Conservation (phyloP, 2,329 filamentous ascomycete genomes). For the Pseudocercospora vitis region DNA sequence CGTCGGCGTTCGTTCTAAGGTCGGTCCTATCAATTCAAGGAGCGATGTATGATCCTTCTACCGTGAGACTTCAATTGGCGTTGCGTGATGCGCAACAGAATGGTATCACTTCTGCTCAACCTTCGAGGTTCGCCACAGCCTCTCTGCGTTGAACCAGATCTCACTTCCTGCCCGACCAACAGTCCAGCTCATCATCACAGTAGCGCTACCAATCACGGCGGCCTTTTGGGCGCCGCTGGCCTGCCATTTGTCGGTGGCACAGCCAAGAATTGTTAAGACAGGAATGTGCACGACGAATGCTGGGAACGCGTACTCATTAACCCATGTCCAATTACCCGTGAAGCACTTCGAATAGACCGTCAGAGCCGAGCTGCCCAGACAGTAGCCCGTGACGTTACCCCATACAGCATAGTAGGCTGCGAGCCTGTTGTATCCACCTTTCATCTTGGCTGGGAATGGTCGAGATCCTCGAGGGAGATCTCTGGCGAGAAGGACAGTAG, state of each 20-base stretch:
- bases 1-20: background rate
- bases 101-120: background rate
- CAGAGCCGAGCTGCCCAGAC: background rate
- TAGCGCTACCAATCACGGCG: slow-evolving; percentile 1
- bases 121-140: background rate
- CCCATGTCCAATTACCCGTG: background rate
- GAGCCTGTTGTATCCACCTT: slow-evolving; percentile 1
- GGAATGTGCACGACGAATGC: slow-evolving; percentile 12
- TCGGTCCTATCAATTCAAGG: background rate
- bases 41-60: background rate
- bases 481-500: background rate
- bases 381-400: slow-evolving; percentile 5
- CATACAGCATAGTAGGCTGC: slow-evolving; percentile 5
- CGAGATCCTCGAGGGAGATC: background rate
- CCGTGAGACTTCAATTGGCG: background rate
- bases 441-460: background rate
- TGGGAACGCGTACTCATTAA: slow-evolving; percentile 7
- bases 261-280: slow-evolving; percentile 5
- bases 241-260: slow-evolving; percentile 7
- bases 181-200: slow-evolving; percentile 7
- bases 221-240: background rate
- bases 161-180: background rate
- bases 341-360: background rate
- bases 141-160: background rate
- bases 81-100: background rate